phyloP scores from a whole-genome alignment of 1,139 yeast genomes.

The Sugiyamaella castrensis region DNA sequence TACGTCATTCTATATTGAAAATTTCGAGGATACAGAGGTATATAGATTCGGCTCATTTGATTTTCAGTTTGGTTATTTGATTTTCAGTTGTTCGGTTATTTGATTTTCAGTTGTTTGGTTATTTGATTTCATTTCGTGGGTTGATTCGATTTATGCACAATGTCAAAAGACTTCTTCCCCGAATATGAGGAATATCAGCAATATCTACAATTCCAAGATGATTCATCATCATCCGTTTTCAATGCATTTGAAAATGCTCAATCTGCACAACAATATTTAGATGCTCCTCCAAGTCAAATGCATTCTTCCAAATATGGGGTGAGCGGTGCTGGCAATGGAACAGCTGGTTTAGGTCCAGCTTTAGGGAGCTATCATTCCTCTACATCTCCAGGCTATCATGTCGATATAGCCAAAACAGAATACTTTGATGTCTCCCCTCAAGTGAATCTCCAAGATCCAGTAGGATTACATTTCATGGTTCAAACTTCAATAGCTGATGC shows the following conservation, averaged over 20 bases:
- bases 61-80: too few relatives aligned
- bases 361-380: neutral
- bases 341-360: neutral
- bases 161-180: slow-evolving; percentile 7
- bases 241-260: slow-evolving; percentile 31
- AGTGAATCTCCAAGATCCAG: slow-evolving; percentile 29
- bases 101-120: too few relatives aligned
- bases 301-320: neutral
- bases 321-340: neutral
- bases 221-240: slow-evolving; percentile 7
- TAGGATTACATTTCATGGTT: slow-evolving; percentile 30
- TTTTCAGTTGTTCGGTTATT: too few relatives aligned
- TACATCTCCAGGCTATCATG: slow-evolving; percentile 1
- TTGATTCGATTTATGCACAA: neutral
- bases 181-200: slow-evolving; percentile 17
- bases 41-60: too few relatives aligned
- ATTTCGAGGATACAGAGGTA: too few relatives aligned
- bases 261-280: slow-evolving; percentile 40
- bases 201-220: slow-evolving; percentile 7
- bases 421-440: slow-evolving; percentile 30
- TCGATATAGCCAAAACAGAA: slow-evolving; percentile 21
- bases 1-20: too few relatives aligned
- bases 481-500: slow-evolving; percentile 36
- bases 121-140: too few relatives aligned
- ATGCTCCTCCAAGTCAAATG: slow-evolving; percentile 29